These are phyloP conservation scores for Pelagomonas calceolata DNA, from an alignment of 108 stramenopile genomes.

Conservation along the genomic window DNA sequence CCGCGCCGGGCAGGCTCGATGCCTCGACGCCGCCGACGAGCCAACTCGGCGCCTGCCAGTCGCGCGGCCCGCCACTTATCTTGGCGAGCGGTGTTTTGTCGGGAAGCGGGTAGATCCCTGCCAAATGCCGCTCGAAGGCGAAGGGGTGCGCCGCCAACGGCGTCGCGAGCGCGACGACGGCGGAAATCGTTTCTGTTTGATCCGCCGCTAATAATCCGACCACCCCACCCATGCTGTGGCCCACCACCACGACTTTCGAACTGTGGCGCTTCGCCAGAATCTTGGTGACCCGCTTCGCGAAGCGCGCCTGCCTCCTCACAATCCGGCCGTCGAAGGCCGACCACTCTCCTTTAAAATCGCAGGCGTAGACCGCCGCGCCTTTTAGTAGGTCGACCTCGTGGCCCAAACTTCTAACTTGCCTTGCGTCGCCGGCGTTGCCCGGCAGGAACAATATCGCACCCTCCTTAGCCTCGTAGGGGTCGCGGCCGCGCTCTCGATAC, in stretches of 20 bases:
- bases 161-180: background rate
- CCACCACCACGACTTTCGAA: background rate
- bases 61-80: background rate
- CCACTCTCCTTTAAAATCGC: background rate
- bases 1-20: no score
- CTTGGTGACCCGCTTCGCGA: background rate
- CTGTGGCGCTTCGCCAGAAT: background rate
- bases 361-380: background rate
- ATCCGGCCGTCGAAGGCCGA: background rate
- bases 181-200: background rate
- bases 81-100: background rate
- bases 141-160: background rate
- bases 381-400: background rate
- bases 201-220: background rate
- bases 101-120: background rate
- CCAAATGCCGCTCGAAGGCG: background rate
- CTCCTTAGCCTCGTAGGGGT: background rate
- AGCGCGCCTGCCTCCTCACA: background rate
- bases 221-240: background rate
- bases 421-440: background rate
- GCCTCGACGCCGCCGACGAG: background rate
- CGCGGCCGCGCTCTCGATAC: background rate
- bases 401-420: background rate
- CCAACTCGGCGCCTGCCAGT: background rate
- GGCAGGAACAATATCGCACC: background rate